Evolutionary conservation across 2,329 filamentous ascomycete species (phyloP).

Genomic region (Colletotrichum liaoningense): DNA sequence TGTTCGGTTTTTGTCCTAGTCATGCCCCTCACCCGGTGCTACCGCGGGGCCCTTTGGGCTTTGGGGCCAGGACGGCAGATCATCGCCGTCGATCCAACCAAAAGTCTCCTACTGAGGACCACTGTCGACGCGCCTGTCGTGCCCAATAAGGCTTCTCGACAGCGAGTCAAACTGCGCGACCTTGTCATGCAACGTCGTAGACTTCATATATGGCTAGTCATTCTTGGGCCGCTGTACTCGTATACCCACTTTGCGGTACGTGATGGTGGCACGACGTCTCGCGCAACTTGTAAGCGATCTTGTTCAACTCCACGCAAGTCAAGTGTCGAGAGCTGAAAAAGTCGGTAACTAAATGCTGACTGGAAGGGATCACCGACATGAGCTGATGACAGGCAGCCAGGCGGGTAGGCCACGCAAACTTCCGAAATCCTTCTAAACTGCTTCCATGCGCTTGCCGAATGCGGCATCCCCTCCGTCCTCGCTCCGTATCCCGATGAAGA

Average conservation of each 20-base stretch:
- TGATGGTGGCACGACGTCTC: background rate
- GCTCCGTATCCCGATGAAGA: background rate
- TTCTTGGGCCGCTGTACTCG: background rate
- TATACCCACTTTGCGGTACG: background rate
- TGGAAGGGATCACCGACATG: conserved; percentile 9
- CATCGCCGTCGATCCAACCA: conserved; percentile 16
- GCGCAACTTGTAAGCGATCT: background rate
- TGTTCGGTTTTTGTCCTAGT: background rate
- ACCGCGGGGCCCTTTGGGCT: conserved; percentile 7
- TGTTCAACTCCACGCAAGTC: background rate
- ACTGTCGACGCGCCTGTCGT: background rate
- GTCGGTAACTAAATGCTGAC: background rate
- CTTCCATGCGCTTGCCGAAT: conserved; percentile 31
- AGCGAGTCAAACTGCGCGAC: background rate
- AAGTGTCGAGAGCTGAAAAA: background rate
- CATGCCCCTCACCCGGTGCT: conserved; percentile 9
- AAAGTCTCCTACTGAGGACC: background rate
- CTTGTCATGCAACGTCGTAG: background rate
- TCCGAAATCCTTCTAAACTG: conserved; percentile 22
- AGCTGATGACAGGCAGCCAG: conserved; percentile 12
- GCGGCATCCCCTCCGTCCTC: conserved; percentile 7
- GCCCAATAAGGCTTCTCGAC: background rate
- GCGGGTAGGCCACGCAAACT: background rate
- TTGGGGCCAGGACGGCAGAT: conserved; percentile 5
- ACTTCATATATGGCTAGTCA: background rate